These are phyloP conservation scores for Chenopodium quinoa DNA, from an alignment of 148 eudicot species.

Conservation along the genomic window DNA sequence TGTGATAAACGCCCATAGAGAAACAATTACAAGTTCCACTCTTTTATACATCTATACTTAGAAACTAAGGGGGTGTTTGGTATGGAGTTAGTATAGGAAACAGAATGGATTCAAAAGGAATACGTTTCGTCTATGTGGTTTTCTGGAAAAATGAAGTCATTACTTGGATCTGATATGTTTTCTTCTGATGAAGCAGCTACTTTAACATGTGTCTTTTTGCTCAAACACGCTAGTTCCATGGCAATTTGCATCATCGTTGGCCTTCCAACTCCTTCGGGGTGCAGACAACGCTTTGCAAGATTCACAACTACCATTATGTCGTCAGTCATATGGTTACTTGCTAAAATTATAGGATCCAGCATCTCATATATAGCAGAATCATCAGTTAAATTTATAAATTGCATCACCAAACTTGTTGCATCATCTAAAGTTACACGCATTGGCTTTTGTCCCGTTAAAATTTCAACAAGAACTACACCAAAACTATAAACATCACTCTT, in stretches of 20 bases:
- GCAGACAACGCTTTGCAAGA: conserved; percentile 4
- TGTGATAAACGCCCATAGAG: too few relatives aligned
- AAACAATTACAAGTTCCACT: too few relatives aligned
- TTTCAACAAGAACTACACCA: neutral
- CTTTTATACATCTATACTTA: too few relatives aligned
- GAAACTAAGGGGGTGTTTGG: too few relatives aligned
- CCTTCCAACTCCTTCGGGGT: neutral
- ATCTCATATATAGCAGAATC: too few relatives aligned
- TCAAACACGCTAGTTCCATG: neutral
- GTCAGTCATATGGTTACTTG: neutral
- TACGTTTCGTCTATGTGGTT: neutral
- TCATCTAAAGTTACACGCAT: neutral
- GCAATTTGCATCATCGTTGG: conserved; percentile 22
- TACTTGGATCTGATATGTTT: too few relatives aligned
- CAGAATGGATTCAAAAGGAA: neutral
- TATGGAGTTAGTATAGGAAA: too few relatives aligned
- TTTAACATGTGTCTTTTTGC: too few relatives aligned
- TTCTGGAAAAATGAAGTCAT: neutral
- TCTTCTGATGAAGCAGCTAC: too few relatives aligned
- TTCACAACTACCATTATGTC: conserved; percentile 6
- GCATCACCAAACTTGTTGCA: neutral
- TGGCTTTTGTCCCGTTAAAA: neutral
- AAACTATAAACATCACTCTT: neutral
- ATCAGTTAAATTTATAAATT: neutral
- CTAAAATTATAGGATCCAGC: too few relatives aligned